phyloP scores from a whole-genome alignment of 768 basidiomycete genomes.

The Trametes meyenii region DNA sequence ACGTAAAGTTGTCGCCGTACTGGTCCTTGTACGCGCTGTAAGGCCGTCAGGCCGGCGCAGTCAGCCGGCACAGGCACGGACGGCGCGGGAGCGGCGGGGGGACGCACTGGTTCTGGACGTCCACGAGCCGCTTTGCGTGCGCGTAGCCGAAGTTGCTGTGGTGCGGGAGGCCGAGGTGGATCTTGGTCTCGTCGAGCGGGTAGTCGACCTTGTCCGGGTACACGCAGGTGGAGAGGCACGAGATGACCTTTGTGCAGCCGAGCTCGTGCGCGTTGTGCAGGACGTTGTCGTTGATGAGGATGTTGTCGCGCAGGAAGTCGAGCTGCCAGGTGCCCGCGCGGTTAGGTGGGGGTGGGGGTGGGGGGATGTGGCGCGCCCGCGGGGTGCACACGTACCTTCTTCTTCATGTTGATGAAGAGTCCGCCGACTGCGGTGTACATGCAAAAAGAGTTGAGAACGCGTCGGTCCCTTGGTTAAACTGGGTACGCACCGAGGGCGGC shows the following conservation, averaged over 20 bases:
- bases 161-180: slow-evolving; percentile 92
- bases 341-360: too few relatives aligned
- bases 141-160: slow-evolving; percentile 96
- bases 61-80: slow-evolving; percentile 4
- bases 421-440: slow-evolving; percentile 76
- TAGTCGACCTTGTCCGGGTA: slow-evolving; percentile 96
- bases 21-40: slow-evolving; percentile 92
- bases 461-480: not conserved
- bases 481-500: slow-evolving; percentile 79
- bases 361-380: too few relatives aligned
- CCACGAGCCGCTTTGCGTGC: slow-evolving; percentile 94
- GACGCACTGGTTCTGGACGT: slow-evolving; percentile 89
- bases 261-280: slow-evolving; percentile 72
- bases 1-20: slow-evolving; percentile 93
- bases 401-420: slow-evolving; percentile 93
- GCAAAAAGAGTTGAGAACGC: not conserved
- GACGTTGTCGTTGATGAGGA: slow-evolving; percentile 94
- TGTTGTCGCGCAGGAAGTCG: slow-evolving; percentile 93
- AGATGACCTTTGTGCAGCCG: slow-evolving; percentile 78
- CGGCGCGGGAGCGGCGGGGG: not conserved
- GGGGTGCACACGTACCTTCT: slow-evolving; percentile 58
- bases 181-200: slow-evolving; percentile 90
- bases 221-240: slow-evolving; percentile 95
- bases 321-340: slow-evolving; percentile 47
- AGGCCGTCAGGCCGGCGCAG: slow-evolving; percentile 9